Percentiles rank a stretch among this genome's conserved stretches.
These are phyloP conservation scores for Aspergillus heteromorphus DNA, from an alignment of 495 filamentous ascomycete genomes.

Conservation along the genomic window DNA sequence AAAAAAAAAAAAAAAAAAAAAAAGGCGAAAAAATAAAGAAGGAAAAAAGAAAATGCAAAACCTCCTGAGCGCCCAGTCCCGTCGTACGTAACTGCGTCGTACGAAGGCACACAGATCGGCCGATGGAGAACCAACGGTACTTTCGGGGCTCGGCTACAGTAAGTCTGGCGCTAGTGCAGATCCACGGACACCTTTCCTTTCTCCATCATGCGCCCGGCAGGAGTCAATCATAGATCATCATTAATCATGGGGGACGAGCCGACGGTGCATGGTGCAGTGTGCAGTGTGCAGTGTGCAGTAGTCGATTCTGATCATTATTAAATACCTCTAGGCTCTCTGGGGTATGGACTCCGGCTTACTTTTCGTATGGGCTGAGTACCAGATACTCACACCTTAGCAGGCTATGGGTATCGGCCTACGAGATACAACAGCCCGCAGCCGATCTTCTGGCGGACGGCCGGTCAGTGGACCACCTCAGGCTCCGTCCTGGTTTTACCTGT, in stretches of 20 bases:
- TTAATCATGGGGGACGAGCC: constrained; percentile 21
- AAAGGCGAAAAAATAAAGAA: neutral
- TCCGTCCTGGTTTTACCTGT: constrained; percentile 21
- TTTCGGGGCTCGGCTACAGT: constrained; percentile 20
- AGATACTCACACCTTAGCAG: neutral
- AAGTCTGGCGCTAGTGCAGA: constrained; percentile 25
- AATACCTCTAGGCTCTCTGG: neutral
- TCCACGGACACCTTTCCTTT: constrained; percentile 21
- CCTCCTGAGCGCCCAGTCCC: neutral
- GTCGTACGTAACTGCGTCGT: constrained; percentile 11
- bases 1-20: constrained; percentile 2
- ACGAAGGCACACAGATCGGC: constrained; percentile 11
- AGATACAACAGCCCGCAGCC: constrained; percentile 1
- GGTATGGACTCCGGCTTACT: no score
- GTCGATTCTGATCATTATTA: neutral
- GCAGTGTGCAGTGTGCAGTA: no score
- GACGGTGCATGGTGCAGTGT: no score
- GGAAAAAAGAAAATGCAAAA: neutral
- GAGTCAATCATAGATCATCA: constrained; percentile 28
- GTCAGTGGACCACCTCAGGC: neutral
- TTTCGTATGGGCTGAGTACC: no score
- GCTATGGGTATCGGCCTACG: no score
- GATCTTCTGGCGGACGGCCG: constrained; percentile 13
- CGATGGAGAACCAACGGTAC: constrained; percentile 5
- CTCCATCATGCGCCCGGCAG: constrained; percentile 15